Conservation (phyloP, 2,329 filamentous ascomycete genomes). For the Alternaria dauci region DNA sequence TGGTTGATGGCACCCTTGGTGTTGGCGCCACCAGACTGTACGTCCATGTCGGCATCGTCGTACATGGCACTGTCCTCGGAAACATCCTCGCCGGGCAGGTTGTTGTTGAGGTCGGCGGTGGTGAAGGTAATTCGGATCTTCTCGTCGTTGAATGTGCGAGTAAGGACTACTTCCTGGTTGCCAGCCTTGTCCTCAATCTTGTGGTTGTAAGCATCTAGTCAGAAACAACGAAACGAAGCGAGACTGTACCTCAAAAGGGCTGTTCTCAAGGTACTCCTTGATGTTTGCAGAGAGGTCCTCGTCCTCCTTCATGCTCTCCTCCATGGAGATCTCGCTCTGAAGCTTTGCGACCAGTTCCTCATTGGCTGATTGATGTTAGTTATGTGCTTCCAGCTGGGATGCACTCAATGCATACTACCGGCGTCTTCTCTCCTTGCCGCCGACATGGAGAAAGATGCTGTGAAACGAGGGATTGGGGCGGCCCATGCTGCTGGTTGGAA, state of each 20-base stretch:
- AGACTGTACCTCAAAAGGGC: constrained; percentile 74
- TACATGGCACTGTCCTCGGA: constrained; percentile 61
- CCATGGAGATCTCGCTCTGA: constrained; percentile 65
- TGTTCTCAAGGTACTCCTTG: constrained; percentile 87
- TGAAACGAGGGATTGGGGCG: constrained; percentile 41
- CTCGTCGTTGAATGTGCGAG: constrained; percentile 85
- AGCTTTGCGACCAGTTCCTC: constrained; percentile 87
- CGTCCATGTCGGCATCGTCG: constrained; percentile 51
- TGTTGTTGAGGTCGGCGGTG: constrained; percentile 77
- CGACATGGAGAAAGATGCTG: constrained; percentile 56
- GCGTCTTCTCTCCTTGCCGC: constrained; percentile 47
- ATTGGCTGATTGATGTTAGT: constrained; percentile 57
- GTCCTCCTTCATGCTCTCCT: constrained; percentile 79
- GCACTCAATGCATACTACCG: constrained; percentile 25
- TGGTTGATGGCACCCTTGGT: constrained; percentile 66
- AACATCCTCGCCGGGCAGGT: constrained; percentile 54
- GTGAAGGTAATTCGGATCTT: constrained; percentile 88
- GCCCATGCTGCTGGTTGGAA: constrained; percentile 48
- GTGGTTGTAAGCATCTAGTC: constrained; percentile 11
- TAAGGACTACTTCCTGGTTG: constrained; percentile 86
- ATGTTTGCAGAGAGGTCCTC: constrained; percentile 78
- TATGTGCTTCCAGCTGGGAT: too few species aligned
- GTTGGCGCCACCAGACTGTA: constrained; percentile 65
- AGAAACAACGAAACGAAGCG: too few species aligned
- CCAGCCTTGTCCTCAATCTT: constrained; percentile 78